These are phyloP conservation scores for Ambispora gerdemannii DNA, from an alignment of 192 early-diverging fungal species.

Conservation along the genomic window DNA sequence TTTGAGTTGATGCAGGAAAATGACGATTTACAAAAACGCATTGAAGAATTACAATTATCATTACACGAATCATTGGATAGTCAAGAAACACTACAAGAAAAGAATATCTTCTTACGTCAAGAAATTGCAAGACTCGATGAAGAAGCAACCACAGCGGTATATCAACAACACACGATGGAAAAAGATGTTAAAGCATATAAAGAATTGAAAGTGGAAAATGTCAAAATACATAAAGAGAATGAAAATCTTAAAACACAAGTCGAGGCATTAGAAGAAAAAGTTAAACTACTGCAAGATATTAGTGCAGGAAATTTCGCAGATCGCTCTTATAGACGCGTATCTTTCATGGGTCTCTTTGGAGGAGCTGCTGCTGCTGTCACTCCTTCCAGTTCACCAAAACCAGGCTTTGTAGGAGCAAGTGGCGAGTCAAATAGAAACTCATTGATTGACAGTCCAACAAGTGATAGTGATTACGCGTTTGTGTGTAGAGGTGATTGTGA, in stretches of 20 bases:
- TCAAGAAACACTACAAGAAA: constrained; percentile 36
- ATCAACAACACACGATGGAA: constrained; percentile 27
- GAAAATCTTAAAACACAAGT: constrained; percentile 28
- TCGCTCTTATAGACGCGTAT: background rate
- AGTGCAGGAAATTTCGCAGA: background rate
- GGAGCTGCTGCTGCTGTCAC: background rate
- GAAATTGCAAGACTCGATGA: constrained; percentile 35
- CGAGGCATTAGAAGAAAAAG: constrained; percentile 1
- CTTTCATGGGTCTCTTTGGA: constrained; percentile 7
- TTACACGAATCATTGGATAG: constrained; percentile 36
- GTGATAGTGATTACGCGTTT: background rate
- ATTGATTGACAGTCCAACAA: background rate
- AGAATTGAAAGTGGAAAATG: constrained; percentile 13
- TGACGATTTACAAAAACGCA: constrained; percentile 24
- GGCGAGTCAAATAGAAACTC: background rate
- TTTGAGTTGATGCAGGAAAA: constrained; percentile 38
- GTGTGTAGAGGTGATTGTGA: constrained; percentile 9
- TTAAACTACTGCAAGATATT: background rate
- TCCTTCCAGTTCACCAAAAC: background rate
- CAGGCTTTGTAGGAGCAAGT: background rate
- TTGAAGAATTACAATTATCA: constrained; percentile 29
- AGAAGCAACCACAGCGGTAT: constrained; percentile 26
- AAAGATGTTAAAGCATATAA: constrained; percentile 23
- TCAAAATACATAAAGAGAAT: constrained; percentile 31
- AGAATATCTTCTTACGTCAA: constrained; percentile 28